A percentile compares a stretch with the other conserved stretches of the same genome.
Evolutionary conservation across 2,329 filamentous ascomycete genomes (phyloP).

Genomic region (Diaporthe batatas): DNA sequence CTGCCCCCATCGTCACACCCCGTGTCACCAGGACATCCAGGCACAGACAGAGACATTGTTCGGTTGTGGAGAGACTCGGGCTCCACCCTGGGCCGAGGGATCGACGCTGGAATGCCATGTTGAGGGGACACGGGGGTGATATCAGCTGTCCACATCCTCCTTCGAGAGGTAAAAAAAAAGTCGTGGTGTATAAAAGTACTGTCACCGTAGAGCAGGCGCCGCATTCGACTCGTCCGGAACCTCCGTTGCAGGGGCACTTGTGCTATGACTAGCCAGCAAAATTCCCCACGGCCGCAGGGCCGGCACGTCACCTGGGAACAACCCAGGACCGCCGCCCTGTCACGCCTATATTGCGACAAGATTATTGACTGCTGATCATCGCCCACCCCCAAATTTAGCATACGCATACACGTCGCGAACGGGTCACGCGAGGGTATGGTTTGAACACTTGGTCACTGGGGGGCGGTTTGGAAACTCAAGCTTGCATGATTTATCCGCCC

Average conservation of each 20-base stretch:
- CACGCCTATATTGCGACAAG: slow-evolving; percentile 29
- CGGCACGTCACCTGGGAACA: slow-evolving; percentile 28
- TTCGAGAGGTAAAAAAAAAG: background rate
- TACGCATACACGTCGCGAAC: slow-evolving; percentile 16
- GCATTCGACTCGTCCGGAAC: slow-evolving; percentile 12
- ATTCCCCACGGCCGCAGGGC: slow-evolving; percentile 25
- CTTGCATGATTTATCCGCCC: slow-evolving; percentile 24
- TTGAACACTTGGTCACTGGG: background rate
- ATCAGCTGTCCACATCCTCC: background rate
- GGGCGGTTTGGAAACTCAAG: slow-evolving; percentile 9
- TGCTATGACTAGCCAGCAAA: slow-evolving; percentile 26
- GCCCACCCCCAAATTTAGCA: slow-evolving; percentile 17
- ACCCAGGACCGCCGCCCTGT: slow-evolving; percentile 19
- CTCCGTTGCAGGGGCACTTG: slow-evolving; percentile 23
- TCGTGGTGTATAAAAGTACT: slow-evolving; percentile 2
- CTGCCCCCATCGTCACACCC: slow-evolving; percentile 23
- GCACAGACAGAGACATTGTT: slow-evolving; percentile 26
- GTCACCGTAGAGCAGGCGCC: slow-evolving; percentile 4
- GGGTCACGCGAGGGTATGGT: slow-evolving; percentile 23
- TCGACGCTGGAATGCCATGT: slow-evolving; percentile 30
- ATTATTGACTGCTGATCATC: slow-evolving; percentile 26
- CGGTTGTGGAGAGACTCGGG: slow-evolving; percentile 30
- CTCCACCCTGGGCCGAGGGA: slow-evolving; percentile 24
- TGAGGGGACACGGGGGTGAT: slow-evolving; percentile 8
- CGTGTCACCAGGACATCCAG: slow-evolving; percentile 11